phyloP scores from a whole-genome alignment of 1,284 basidiomycete species.

The Pulchroboletus neoregius region DNA sequence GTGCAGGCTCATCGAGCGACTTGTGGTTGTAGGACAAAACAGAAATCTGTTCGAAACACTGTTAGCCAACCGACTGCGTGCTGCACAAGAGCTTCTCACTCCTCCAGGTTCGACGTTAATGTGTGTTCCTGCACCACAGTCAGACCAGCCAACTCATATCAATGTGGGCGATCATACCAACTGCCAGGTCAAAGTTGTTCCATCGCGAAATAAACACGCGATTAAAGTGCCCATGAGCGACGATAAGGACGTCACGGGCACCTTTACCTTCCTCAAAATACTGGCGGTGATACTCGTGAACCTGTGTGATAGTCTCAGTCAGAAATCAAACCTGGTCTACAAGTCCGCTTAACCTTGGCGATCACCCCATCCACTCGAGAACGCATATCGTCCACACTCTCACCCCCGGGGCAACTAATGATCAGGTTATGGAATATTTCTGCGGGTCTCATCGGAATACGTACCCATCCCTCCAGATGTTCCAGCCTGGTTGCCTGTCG shows the following conservation, averaged over 20 bases:
- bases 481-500: slow-evolving; percentile 63
- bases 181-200: slow-evolving; percentile 62
- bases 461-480: slow-evolving; percentile 81
- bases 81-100: slow-evolving; percentile 39
- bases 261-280: slow-evolving; percentile 65
- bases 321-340: not conserved
- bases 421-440: not conserved
- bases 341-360: slow-evolving; percentile 43
- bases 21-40: slow-evolving; percentile 75
- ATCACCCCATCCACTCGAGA: slow-evolving; percentile 76
- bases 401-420: slow-evolving; percentile 78
- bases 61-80: slow-evolving; percentile 1
- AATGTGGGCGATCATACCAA: slow-evolving; percentile 44
- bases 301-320: slow-evolving; percentile 37
- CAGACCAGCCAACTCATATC: slow-evolving; percentile 1
- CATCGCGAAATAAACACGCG: slow-evolving; percentile 81
- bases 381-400: slow-evolving; percentile 77
- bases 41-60: slow-evolving; percentile 45
- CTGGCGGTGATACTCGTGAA: slow-evolving; percentile 70
- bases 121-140: slow-evolving; percentile 52
- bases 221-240: slow-evolving; percentile 83
- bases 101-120: slow-evolving; percentile 81
- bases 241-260: slow-evolving; percentile 68
- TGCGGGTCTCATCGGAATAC: slow-evolving; percentile 16
- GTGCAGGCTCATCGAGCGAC: slow-evolving; percentile 68